Conservation (phyloP, 2,329 filamentous ascomycete genomes). For the Scytalidium sp. region DNA sequence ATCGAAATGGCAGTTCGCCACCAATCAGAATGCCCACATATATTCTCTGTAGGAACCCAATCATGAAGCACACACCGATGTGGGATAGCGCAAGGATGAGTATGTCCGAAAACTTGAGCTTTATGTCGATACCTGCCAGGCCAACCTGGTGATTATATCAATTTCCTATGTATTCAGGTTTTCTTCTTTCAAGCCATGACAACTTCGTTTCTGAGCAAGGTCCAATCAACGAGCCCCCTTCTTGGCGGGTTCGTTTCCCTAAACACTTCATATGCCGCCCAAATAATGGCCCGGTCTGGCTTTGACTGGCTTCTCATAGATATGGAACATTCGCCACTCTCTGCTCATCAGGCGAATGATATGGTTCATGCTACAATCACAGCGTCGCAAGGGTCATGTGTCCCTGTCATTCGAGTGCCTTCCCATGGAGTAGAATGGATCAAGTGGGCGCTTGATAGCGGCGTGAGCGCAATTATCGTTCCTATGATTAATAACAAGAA, state of each 20-base stretch:
- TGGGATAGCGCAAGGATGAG: too few species aligned
- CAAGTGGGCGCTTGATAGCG: background rate
- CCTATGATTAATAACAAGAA: background rate
- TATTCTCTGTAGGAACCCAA: too few species aligned
- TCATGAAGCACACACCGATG: too few species aligned
- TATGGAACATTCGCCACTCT: background rate
- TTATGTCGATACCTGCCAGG: too few species aligned
- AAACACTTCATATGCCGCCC: background rate
- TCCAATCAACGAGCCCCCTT: background rate
- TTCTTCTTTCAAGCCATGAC: background rate
- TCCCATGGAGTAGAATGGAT: background rate
- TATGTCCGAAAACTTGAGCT: too few species aligned
- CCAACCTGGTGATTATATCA: too few species aligned
- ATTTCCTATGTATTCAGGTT: too few species aligned
- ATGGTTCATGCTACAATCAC: background rate
- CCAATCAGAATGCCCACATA: background rate
- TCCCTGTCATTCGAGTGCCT: background rate
- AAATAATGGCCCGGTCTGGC: background rate
- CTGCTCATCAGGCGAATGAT: background rate
- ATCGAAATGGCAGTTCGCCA: background rate
- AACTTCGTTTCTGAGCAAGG: background rate
- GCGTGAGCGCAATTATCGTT: background rate
- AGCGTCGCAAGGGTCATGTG: background rate
- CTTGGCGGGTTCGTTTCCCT: background rate
- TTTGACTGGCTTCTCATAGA: background rate